Base-by-base conservation (phyloP, 257 asterid genomes). In the Plantago major region DNA sequence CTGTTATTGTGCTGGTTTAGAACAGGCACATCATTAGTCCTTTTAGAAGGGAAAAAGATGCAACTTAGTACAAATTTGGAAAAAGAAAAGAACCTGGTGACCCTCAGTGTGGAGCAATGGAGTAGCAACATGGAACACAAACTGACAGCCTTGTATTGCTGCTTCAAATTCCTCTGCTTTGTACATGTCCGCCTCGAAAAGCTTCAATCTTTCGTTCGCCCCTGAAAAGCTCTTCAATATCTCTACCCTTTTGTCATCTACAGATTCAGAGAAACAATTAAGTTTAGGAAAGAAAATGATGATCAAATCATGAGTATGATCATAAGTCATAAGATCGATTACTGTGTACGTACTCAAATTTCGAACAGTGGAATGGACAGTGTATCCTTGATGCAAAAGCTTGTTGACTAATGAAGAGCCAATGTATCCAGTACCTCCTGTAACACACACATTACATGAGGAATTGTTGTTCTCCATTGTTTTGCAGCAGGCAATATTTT, bases 81-180 rank as follows among this genome's bases (percentile, higher is more conserved):
- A 7, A 37, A 10, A 26, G 16, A 3, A 56, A 55, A 9, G 11
- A 56, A 56, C 61, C 61, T 56, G 33, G 11, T 56, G 46, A 3
- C 61, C 61, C 37, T 56, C 26, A 38, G 60, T 56, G 61, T 56
- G 61, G 46, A 65, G 72, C 67, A 78, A 6, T 18, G 90, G 90
- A 7, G 84, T 78, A 8, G 80, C 87, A 5, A 83, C 55, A 70
- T 80, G 87, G 62, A 83, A 53, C 46, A 80, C 87, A 11, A 69
- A 52, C 43, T 76, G 61, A 66, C 87, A 78, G 10, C 83, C 87
- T 19, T 69, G 63, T 71, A 80, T 69, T 4, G 87, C 84, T 0
- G 57, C 11, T 69, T 62, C 78, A 70, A 76, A 80, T 40, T 78
- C 78, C 14, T 65, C 66, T 0, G 87, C 71, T 46, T 64, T 74